Evolutionary conservation across 2,329 filamentous ascomycete genomes (phyloP), one percentile per base, ranked within the genome.

Genomic region (Phyllosticta citrichinensis): DNA sequence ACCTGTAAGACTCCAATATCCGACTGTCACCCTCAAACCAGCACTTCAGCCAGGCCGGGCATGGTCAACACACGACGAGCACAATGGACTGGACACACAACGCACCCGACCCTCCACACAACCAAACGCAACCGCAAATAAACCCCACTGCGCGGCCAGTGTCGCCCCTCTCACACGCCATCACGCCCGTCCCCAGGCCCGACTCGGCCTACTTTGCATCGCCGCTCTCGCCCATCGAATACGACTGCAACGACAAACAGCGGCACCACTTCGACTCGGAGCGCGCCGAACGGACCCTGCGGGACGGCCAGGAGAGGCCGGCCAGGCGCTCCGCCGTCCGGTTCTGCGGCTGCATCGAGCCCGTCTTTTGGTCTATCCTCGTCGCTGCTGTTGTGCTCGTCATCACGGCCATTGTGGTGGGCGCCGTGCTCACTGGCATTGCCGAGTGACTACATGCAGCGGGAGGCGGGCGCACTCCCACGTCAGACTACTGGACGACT

Each of bases 361-460:
- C 58, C 8, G 58, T 60, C 14, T 60, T 60, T 17, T 60, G 58
- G 58, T 47, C 55, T 5, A 51, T 54, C 3, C 35, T 60, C 3
- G 47, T 54, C 12, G n/a, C 52, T 25, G 52, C 20, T 2, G 2
- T 56, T 35, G 3, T 54, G 30, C 50, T 60, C 24, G 25, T 47
- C 11, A 19, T 56, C 17, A 50, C 35, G 17, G 58, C 58, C 40
- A 47, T n/a, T 1, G 40, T 47, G 17, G 40, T 47, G 3, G 40
- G 40, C 17, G 40, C 14, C 14, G 17, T 47, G 14, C 40, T 47
- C 8, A 47, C 40, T 2, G 40, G 14, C 14, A 47, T 47, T 14
- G 40, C 40, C 6, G 8, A 47, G 40, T 47, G 27, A 30, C 22
- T 22, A 22, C 22, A 22, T 22, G 22, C 22, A 22, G 22, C 22